Conservation (phyloP, 163 green algal species). For the Trebouxia gelatinosa region DNA sequence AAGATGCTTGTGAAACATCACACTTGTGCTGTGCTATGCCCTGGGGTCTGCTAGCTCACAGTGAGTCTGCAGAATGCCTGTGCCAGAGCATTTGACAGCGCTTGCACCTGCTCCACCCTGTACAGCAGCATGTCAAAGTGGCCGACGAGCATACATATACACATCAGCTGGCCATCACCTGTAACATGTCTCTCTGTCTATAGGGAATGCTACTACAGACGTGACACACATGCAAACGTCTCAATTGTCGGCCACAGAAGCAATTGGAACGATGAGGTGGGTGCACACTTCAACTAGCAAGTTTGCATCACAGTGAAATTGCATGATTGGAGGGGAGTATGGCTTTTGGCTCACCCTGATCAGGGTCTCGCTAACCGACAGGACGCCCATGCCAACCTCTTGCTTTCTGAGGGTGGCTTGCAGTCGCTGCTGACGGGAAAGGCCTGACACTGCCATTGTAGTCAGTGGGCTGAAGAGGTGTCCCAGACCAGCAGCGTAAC, state of each 20-base stretch:
- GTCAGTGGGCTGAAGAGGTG: constrained; percentile 42
- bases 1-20: too few species aligned
- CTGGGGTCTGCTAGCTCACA: too few species aligned
- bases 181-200: too few species aligned
- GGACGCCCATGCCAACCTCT: constrained; percentile 9
- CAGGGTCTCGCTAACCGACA: constrained; percentile 30
- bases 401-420: not conserved
- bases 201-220: not conserved
- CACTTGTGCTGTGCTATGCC: too few species aligned
- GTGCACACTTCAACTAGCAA: not conserved
- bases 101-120: constrained; percentile 16
- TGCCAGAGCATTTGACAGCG: constrained; percentile 16
- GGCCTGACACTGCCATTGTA: constrained; percentile 32
- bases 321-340: too few species aligned
- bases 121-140: not conserved
- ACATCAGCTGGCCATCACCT: not conserved
- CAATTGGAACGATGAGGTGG: not conserved
- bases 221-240: not conserved
- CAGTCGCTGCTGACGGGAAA: not conserved
- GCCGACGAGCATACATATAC: not conserved
- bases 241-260: not conserved
- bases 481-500: constrained; percentile 32
- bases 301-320: not conserved
- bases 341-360: constrained; percentile 33
- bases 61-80: constrained; percentile 9